Conservation (phyloP, 768 basidiomycete genomes). For the Cystobasidium onofrii region DNA sequence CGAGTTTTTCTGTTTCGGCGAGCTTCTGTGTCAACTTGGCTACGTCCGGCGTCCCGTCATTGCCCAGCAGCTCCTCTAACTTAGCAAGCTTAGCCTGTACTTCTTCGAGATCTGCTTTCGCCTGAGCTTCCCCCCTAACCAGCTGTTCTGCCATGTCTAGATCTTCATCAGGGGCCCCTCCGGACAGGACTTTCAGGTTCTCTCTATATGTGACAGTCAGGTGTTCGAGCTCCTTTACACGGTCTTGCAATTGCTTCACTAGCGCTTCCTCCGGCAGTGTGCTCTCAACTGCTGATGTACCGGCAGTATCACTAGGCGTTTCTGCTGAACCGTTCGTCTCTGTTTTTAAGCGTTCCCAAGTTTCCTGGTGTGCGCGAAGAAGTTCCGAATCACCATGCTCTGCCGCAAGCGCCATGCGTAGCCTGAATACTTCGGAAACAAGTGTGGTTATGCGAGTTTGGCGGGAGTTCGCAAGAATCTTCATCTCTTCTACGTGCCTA, state of each 20-base stretch:
- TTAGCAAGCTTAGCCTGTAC: slow-evolving; percentile 48
- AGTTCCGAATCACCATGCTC: slow-evolving; percentile 62
- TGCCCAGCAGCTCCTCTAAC: slow-evolving; percentile 62
- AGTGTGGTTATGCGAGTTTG: slow-evolving; percentile 67
- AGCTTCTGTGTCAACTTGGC: slow-evolving; percentile 54
- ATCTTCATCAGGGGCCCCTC: slow-evolving; percentile 48
- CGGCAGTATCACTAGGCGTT: not conserved
- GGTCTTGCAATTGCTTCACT: slow-evolving; percentile 52
- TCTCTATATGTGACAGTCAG: slow-evolving; percentile 44
- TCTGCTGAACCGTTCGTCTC: not conserved
- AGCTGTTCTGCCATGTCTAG: slow-evolving; percentile 54
- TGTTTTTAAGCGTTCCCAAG: not conserved
- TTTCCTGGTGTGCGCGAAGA: slow-evolving; percentile 51
- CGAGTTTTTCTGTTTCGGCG: slow-evolving; percentile 60
- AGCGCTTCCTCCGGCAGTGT: slow-evolving; percentile 37
- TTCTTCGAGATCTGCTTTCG: slow-evolving; percentile 38
- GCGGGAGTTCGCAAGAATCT: slow-evolving; percentile 59
- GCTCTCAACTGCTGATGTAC: slow-evolving; percentile 26
- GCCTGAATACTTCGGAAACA: slow-evolving; percentile 62
- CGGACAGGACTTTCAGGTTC: not conserved
- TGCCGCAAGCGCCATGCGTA: slow-evolving; percentile 70
- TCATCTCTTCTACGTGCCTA: slow-evolving; percentile 58
- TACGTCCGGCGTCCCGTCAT: slow-evolving; percentile 52
- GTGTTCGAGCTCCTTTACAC: slow-evolving; percentile 53
- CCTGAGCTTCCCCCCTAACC: slow-evolving; percentile 43